Evolutionary conservation across 768 basidiomycete species (phyloP).

Genomic region (Lentinula raphanica): DNA sequence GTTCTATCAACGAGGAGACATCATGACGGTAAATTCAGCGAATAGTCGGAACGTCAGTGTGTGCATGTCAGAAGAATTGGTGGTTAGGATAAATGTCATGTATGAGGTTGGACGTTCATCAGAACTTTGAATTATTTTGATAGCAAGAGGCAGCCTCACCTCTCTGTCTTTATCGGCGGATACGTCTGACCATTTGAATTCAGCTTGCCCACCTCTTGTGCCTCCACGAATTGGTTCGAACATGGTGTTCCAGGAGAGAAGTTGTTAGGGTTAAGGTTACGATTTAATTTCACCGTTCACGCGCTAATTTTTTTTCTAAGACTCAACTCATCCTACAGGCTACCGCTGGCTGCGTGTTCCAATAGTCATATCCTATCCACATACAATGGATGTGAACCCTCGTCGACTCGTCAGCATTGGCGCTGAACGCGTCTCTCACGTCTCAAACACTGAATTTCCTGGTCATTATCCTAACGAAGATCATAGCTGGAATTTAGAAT

Average conservation of each 20-base stretch:
- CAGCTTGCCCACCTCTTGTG: conserved; percentile 87
- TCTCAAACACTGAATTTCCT: conserved; percentile 88
- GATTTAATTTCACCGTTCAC: background rate
- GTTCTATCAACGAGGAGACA: conserved; percentile 56
- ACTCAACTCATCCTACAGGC: no score
- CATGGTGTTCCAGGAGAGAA: conserved; percentile 36
- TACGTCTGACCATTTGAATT: conserved; percentile 89
- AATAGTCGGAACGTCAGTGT: no score
- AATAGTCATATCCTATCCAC: background rate
- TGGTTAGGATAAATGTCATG: no score
- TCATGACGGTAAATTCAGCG: no score
- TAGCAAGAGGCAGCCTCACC: conserved; percentile 41
- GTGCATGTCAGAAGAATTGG: no score
- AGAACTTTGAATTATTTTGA: no score
- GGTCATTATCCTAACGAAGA: conserved; percentile 85
- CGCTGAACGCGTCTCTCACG: conserved; percentile 68
- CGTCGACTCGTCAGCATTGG: conserved; percentile 62
- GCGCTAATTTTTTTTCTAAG: background rate
- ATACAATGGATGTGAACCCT: conserved; percentile 15
- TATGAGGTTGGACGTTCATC: no score
- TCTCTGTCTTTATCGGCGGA: conserved; percentile 92
- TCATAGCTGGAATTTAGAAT: conserved; percentile 73
- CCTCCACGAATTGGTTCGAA: conserved; percentile 84
- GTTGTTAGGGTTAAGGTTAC: background rate
- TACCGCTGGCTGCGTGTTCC: background rate